A percentile compares a stretch with the other conserved stretches of the same genome.
These are phyloP conservation scores for Amborella trichopoda DNA, from an alignment of 164 flowering plant species.

Conservation along the genomic window DNA sequence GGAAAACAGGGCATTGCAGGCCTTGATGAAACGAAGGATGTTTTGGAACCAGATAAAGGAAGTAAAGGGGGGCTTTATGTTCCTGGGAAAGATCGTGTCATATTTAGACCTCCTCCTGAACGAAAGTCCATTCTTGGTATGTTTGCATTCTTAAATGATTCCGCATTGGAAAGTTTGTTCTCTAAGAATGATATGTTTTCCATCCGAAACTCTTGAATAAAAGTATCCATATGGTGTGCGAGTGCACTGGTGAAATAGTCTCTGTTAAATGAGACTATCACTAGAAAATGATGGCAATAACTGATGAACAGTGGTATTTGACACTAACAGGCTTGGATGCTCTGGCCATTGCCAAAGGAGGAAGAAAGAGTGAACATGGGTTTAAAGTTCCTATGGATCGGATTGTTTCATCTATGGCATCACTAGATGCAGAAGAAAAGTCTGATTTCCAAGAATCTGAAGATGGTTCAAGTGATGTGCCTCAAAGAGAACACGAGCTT, in stretches of 20 bases:
- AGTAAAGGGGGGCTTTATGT: constrained; percentile 43
- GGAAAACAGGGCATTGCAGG: constrained; percentile 22
- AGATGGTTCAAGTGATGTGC: constrained; percentile 16
- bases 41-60: constrained; percentile 42
- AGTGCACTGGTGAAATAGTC: too few species aligned
- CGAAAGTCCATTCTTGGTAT: constrained; percentile 64
- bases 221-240: too few species aligned
- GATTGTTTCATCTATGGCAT: constrained; percentile 31
- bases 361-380: constrained; percentile 26
- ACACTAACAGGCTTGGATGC: constrained; percentile 45
- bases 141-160: too few species aligned
- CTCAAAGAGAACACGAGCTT: constrained; percentile 12
- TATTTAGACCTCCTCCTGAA: constrained; percentile 38
- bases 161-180: too few species aligned
- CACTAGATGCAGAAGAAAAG: constrained; percentile 56
- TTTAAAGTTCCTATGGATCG: constrained; percentile 69
- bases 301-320: background rate
- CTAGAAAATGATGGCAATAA: too few species aligned
- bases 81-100: constrained; percentile 57
- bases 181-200: too few species aligned
- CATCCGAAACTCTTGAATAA: too few species aligned
- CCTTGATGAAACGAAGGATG: constrained; percentile 22
- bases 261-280: too few species aligned
- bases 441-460: constrained; percentile 25
- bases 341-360: constrained; percentile 58